Percentiles rank a stretch among this genome's conserved stretches.
These are phyloP conservation scores for Metschnikowia dekortorum DNA, from an alignment of 805 yeast genomes.

Conservation along the genomic window DNA sequence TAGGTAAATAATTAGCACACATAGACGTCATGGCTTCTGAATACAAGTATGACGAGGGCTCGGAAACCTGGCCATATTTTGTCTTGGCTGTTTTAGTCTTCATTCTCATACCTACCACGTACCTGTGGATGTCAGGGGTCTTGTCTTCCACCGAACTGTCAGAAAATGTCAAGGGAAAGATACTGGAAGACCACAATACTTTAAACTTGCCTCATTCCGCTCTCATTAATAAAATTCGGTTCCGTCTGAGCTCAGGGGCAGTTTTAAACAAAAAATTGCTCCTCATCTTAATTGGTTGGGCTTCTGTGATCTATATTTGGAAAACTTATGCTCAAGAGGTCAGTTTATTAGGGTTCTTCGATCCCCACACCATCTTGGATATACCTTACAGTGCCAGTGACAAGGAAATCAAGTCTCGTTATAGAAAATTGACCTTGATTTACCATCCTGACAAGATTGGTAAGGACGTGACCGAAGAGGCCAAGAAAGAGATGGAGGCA, in stretches of 20 bases:
- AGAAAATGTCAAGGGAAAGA: constrained; percentile 28
- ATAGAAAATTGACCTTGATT: constrained; percentile 80
- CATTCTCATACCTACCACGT: constrained; percentile 62
- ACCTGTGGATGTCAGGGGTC: constrained; percentile 25
- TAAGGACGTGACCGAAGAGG: constrained; percentile 55
- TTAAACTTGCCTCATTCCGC: constrained; percentile 25
- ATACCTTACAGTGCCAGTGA: constrained; percentile 65
- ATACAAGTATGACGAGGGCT: constrained; percentile 80
- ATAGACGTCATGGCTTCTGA: constrained; percentile 36
- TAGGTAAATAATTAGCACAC: not conserved
- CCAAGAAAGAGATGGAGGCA: constrained; percentile 59
- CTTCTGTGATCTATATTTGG: constrained; percentile 39
- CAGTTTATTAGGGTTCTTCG: constrained; percentile 55
- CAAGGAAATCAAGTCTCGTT: constrained; percentile 72
- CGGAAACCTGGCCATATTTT: constrained; percentile 93
- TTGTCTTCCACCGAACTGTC: constrained; percentile 12
- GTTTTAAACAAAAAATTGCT: constrained; percentile 37
- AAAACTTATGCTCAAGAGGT: constrained; percentile 40
- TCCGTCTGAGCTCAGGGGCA: constrained; percentile 25
- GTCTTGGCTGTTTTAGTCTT: constrained; percentile 67
- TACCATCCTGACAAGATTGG: constrained; percentile 92
- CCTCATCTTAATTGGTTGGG: constrained; percentile 56
- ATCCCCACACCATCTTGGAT: constrained; percentile 86
- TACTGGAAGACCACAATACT: constrained; percentile 26
- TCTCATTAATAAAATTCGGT: constrained; percentile 23